phyloP scores from a whole-genome alignment of 805 yeast species.

The Yarrowia sp. region DNA sequence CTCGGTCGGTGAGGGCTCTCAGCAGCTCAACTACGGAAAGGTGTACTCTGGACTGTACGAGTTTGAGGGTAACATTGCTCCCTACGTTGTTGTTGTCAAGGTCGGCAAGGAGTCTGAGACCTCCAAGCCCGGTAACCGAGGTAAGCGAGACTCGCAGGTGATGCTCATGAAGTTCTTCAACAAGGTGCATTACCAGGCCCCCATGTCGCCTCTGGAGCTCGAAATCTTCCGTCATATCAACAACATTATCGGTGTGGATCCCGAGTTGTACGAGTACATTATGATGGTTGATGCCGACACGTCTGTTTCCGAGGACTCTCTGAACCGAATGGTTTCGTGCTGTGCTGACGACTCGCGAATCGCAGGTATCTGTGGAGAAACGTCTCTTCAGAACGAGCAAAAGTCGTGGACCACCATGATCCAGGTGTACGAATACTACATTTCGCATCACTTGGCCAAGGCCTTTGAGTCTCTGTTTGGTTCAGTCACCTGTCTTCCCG shows the following conservation, averaged over 20 bases:
- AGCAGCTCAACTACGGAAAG: slow-evolving; percentile 66
- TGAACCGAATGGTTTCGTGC: slow-evolving; percentile 63
- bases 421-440: slow-evolving; percentile 69
- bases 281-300: slow-evolving; percentile 73
- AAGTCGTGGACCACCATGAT: slow-evolving; percentile 64
- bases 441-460: slow-evolving; percentile 68
- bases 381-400: slow-evolving; percentile 63
- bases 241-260: slow-evolving; percentile 65
- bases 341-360: slow-evolving; percentile 64
- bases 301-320: slow-evolving; percentile 59
- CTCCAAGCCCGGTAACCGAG: slow-evolving; percentile 64
- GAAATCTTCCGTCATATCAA: slow-evolving; percentile 62
- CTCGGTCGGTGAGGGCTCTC: slow-evolving; percentile 66
- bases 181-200: slow-evolving; percentile 63
- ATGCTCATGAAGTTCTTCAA: slow-evolving; percentile 65
- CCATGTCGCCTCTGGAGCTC: slow-evolving; percentile 65
- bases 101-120: slow-evolving; percentile 64
- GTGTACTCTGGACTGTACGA: slow-evolving; percentile 69
- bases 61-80: slow-evolving; percentile 61
- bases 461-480: slow-evolving; percentile 69
- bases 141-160: slow-evolving; percentile 70
- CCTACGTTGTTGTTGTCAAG: slow-evolving; percentile 61
- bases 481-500: slow-evolving; percentile 69
- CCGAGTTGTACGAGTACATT: slow-evolving; percentile 63
- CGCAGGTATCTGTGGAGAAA: slow-evolving; percentile 70